These are phyloP conservation scores for Kickxella alabastrina DNA, from an alignment of 192 early-diverging fungal genomes.

Conservation along the genomic window DNA sequence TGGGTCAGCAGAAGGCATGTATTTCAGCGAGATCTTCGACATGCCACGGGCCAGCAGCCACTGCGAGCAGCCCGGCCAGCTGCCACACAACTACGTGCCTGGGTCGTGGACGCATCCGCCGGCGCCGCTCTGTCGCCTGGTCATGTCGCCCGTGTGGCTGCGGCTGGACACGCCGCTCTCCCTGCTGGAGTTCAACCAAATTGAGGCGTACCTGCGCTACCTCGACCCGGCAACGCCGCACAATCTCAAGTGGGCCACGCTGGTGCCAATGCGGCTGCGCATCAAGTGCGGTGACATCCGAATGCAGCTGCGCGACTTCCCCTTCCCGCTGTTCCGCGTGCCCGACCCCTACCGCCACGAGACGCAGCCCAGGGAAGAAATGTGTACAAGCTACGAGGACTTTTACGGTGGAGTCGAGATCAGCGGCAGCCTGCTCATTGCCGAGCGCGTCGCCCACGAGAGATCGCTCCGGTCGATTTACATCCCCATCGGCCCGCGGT, in stretches of 20 bases:
- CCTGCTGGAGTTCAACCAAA: conserved; percentile 41
- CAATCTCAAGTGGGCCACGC: conserved; percentile 42
- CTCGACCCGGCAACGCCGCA: conserved; percentile 49
- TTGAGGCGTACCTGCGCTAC: conserved; percentile 47
- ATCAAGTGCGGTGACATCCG: conserved; percentile 45
- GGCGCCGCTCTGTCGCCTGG: conserved; percentile 34
- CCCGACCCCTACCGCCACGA: conserved; percentile 44
- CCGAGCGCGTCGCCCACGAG: conserved; percentile 39
- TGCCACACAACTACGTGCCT: conserved; percentile 40
- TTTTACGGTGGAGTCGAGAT: conserved; percentile 42
- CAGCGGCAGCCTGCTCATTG: conserved; percentile 41
- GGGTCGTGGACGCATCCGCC: conserved; percentile 47
- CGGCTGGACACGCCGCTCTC: conserved; percentile 43
- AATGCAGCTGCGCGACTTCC: conserved; percentile 52
- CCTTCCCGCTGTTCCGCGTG: conserved; percentile 51
- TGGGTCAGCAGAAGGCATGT: conserved; percentile 5
- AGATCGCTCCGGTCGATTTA: conserved; percentile 40
- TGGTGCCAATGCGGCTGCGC: conserved; percentile 45
- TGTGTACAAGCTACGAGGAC: conserved; percentile 28
- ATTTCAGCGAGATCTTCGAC: conserved; percentile 43
- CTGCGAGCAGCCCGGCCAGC: conserved; percentile 15
- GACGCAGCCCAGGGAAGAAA: background rate
- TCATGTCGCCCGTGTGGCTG: conserved; percentile 42
- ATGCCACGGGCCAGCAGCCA: conserved; percentile 9
- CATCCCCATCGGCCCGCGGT: conserved; percentile 41